Percentiles rank a stretch among this genome's conserved stretches.
phyloP scores from a whole-genome alignment of 2,329 filamentous ascomycete species.

The Nakataea oryzae region DNA sequence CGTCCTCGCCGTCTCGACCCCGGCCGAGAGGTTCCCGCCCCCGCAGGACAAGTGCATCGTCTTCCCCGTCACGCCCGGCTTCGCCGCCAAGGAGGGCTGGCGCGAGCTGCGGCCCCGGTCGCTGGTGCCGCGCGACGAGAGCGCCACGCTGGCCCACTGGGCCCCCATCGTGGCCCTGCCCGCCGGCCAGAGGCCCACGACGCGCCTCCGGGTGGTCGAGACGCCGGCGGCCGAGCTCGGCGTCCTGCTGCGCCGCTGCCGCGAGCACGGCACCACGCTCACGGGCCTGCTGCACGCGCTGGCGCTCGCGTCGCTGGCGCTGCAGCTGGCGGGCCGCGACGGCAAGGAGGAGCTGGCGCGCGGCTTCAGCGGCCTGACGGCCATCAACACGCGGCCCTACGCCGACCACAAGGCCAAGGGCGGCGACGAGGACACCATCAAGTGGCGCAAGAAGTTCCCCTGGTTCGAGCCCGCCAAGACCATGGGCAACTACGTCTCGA shows the following conservation, averaged over 20 bases:
- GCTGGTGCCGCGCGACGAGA: slow-evolving; percentile 13
- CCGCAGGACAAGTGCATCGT: slow-evolving; percentile 29
- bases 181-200: too few species aligned
- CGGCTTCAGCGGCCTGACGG: background rate
- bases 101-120: slow-evolving; percentile 25
- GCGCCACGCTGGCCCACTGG: slow-evolving; percentile 11
- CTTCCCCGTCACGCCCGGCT: slow-evolving; percentile 27
- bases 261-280: slow-evolving; percentile 30
- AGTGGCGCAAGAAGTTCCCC: slow-evolving; percentile 1
- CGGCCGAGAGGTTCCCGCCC: slow-evolving; percentile 20
- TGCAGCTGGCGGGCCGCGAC: slow-evolving; percentile 7
- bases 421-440: background rate
- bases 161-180: slow-evolving; percentile 10
- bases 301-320: background rate
- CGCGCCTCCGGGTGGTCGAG: slow-evolving; percentile 21
- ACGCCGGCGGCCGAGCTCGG: slow-evolving; percentile 18
- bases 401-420: background rate
- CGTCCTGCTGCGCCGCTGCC: slow-evolving; percentile 26
- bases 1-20: slow-evolving; percentile 19
- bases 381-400: background rate
- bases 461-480: slow-evolving; percentile 16
- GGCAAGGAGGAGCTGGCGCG: background rate
- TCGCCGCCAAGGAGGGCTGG: slow-evolving; percentile 29
- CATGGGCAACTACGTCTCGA: slow-evolving; percentile 27
- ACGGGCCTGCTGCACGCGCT: slow-evolving; percentile 39